Conservation (phyloP, 345 rosid genomes). For the Firmiana major region DNA sequence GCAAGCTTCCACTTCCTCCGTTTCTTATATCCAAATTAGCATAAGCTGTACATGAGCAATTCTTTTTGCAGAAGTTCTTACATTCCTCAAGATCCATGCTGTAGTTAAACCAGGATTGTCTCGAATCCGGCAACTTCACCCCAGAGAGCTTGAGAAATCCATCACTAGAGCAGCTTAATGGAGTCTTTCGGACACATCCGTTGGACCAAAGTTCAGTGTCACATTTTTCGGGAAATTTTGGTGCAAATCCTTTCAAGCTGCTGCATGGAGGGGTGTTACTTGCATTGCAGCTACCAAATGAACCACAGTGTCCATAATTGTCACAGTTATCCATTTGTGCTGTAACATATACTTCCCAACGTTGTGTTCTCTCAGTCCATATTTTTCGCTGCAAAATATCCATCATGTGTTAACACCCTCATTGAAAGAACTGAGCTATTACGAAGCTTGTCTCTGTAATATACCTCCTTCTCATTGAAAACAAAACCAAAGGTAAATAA, state of each 20-base stretch:
- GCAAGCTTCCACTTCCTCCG: constrained; percentile 42
- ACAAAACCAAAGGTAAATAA: constrained; percentile 21
- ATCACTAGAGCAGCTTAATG: constrained; percentile 24
- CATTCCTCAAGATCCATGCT: constrained; percentile 34
- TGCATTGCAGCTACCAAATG: constrained; percentile 36
- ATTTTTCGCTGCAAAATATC: constrained; percentile 25
- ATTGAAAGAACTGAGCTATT: constrained; percentile 26
- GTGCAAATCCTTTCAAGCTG: constrained; percentile 46
- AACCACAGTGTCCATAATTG: constrained; percentile 32
- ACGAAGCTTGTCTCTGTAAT: constrained; percentile 25
- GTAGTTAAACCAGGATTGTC: constrained; percentile 19
- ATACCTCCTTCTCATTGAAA: constrained; percentile 26
- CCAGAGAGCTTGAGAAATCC: constrained; percentile 25
- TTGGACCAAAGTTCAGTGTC: constrained; percentile 26
- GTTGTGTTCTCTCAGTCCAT: constrained; percentile 30
- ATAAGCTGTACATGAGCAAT: constrained; percentile 55
- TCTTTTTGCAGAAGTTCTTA: constrained; percentile 24
- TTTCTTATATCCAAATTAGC: constrained; percentile 28
- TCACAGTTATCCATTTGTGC: constrained; percentile 44
- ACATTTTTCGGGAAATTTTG: constrained; percentile 36
- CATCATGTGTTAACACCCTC: constrained; percentile 19
- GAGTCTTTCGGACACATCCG: constrained; percentile 43
- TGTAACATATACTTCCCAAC: constrained; percentile 31
- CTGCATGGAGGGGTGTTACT: constrained; percentile 32
- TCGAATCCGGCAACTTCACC: constrained; percentile 45